Conservation (phyloP, 129 eudicot genomes). For the Ambrosia artemisiifolia region DNA sequence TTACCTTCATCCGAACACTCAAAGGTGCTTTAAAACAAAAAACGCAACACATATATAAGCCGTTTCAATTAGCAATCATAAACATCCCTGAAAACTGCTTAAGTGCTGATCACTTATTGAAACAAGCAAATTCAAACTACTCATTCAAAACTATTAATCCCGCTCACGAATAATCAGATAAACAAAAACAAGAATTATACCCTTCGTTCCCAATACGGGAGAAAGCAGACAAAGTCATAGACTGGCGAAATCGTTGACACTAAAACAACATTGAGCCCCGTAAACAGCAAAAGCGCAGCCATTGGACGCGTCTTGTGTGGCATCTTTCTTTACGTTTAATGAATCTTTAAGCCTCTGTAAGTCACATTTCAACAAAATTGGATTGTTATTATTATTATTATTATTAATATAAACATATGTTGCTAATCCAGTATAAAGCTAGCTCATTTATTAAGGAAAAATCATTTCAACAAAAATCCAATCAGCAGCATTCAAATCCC, state of each 20-base stretch:
- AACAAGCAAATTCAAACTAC: not conserved
- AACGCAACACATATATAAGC: not conserved
- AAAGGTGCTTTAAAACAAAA: not conserved
- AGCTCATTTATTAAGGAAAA: not conserved
- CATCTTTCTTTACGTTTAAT: conserved; percentile 40
- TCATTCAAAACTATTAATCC: not conserved
- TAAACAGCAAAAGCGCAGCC: conserved; percentile 76
- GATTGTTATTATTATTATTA: not conserved
- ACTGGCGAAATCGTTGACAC: conserved; percentile 78
- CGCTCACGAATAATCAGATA: not conserved
- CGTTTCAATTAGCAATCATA: not conserved
- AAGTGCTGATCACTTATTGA: not conserved
- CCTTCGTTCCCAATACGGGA: conserved; percentile 87
- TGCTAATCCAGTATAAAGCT: not conserved
- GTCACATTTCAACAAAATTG: not conserved
- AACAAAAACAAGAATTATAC: conserved; percentile 38
- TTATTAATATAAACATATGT: not conserved
- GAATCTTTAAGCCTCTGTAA: not conserved
- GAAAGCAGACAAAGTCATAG: conserved; percentile 86
- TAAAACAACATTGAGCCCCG: conserved; percentile 74
- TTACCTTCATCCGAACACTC: not conserved
- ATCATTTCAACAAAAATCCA: not conserved
- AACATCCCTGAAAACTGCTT: not conserved
- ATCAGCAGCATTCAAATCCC: not conserved
- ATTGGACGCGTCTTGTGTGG: conserved; percentile 85